Base-by-base conservation (phyloP, 768 basidiomycete genomes). In the Inosperma sp. region DNA sequence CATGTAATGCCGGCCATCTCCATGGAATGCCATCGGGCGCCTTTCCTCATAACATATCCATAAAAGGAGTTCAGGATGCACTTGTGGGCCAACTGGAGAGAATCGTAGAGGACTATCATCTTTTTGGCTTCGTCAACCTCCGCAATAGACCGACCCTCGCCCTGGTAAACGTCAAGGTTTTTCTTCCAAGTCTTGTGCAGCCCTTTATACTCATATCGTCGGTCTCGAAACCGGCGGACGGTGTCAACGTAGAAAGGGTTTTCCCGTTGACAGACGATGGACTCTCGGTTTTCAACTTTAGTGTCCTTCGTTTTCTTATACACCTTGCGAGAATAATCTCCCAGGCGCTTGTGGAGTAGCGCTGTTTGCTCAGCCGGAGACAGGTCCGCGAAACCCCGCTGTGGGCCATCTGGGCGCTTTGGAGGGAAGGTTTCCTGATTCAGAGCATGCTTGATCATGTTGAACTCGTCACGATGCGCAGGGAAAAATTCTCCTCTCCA, bases 1-100 rank as follows among this genome's bases (percentile, higher is more conserved):
- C 96, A 99, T 9, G 96, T 98, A 55, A 99, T 97, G 6, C 96
- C 96, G 1, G 96, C 96, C 96, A 99, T 99, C 73, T 99, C 96
- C 96, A 99, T 97, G 23, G 95, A 98, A 67, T 97, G 94, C 96
- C 96, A 99, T 25, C 96, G 77, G 14, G 96, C 96, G 46, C 96
- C 96, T 65, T 99, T 98, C 33, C 96, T 84, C 96, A 98, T 98
- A 65, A 99, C 95, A 60, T 99, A 99, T 29, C 96, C 96, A 64
- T 99, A 99, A 77, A 99, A 99, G 3, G 96, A 98, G 74, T 99
- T 99, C 57, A 99, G 81, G 64, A 99, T 99, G 64, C 94, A 97
- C 73, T 99, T 99, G 79, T 99, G 96, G 3, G 96, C 96, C 22
- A 99, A 84, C 67, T 99, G 96, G 27, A 99, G 79, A 4, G 96